Percentiles rank a stretch among this genome's conserved stretches.
Evolutionary conservation across 176 grass and related monocot species (phyloP).

Genomic region (Otatea glauca): DNA sequence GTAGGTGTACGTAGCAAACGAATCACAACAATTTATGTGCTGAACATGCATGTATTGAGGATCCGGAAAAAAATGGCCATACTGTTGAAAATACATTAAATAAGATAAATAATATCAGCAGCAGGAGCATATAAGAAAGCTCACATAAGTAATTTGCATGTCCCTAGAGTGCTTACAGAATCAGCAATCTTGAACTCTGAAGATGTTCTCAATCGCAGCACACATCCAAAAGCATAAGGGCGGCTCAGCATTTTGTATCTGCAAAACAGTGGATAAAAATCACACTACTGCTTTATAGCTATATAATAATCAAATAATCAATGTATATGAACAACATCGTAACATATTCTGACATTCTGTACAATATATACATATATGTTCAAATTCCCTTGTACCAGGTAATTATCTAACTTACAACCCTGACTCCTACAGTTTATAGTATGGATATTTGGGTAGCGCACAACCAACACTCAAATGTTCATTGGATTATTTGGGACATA

Average conservation of each 20-base stretch:
- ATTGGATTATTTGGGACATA: not conserved
- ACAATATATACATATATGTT: not conserved
- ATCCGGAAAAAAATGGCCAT: constrained; percentile 97
- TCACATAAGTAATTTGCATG: constrained; percentile 14
- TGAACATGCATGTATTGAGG: constrained; percentile 98
- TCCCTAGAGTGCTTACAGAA: constrained; percentile 62
- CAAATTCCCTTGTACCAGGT: not conserved
- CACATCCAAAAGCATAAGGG: constrained; percentile 96
- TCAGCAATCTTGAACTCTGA: constrained; percentile 85
- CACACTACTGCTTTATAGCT: constrained; percentile 27
- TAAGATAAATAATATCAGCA: constrained; percentile 37
- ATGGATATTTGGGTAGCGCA: constrained; percentile 23
- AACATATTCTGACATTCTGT: constrained; percentile 16
- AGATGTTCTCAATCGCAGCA: constrained; percentile 88
- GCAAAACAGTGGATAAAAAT: constrained; percentile 22
- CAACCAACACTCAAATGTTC: not conserved
- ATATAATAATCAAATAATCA: constrained; percentile 41
- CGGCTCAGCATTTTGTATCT: constrained; percentile 94
- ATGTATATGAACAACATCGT: not conserved
- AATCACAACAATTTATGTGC: constrained; percentile 95
- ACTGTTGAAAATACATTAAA: constrained; percentile 61
- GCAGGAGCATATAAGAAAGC: constrained; percentile 21
- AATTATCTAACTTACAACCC: constrained; percentile 16
- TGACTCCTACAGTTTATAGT: not conserved
- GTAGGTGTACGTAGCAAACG: constrained; percentile 89